Evolutionary conservation across 345 rosid genomes (phyloP).

Genomic region (Punica granatum): DNA sequence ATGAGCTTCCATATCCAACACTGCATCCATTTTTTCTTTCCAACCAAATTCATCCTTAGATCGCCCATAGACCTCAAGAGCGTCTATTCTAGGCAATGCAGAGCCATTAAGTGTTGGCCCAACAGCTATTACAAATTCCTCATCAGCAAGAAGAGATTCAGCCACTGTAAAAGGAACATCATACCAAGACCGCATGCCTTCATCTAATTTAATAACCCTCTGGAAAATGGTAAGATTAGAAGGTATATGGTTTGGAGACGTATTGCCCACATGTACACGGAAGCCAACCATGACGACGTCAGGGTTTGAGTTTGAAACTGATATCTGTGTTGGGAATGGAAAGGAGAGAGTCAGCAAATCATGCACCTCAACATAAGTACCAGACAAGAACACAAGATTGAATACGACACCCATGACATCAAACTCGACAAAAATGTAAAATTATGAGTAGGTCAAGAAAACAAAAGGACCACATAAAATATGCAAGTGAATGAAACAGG

Average conservation of each 20-base stretch:
- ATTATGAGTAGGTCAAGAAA: neutral
- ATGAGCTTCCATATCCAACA: slow-evolving; percentile 93
- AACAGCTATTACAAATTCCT: slow-evolving; percentile 75
- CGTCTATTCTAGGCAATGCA: slow-evolving; percentile 75
- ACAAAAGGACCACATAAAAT: neutral
- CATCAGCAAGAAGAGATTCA: slow-evolving; percentile 96
- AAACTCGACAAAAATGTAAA: neutral
- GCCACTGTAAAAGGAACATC: slow-evolving; percentile 95
- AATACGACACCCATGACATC: neutral
- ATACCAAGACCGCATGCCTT: slow-evolving; percentile 95
- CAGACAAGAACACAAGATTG: neutral
- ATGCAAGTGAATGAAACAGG: neutral
- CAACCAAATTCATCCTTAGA: slow-evolving; percentile 99
- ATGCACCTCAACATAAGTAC: neutral
- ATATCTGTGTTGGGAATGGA: slow-evolving; percentile 44
- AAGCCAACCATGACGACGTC: slow-evolving; percentile 98
- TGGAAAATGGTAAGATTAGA: slow-evolving; percentile 82
- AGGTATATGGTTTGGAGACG: slow-evolving; percentile 86
- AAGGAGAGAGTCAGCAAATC: neutral
- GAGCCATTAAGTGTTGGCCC: slow-evolving; percentile 83
- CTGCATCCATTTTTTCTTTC: slow-evolving; percentile 95
- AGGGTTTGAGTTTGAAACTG: slow-evolving; percentile 85
- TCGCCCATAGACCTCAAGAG: slow-evolving; percentile 92
- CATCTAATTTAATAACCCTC: slow-evolving; percentile 87
- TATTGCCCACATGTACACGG: slow-evolving; percentile 88